Conservation (phyloP, 495 filamentous ascomycete species). For the Pyrenula aspistea region DNA sequence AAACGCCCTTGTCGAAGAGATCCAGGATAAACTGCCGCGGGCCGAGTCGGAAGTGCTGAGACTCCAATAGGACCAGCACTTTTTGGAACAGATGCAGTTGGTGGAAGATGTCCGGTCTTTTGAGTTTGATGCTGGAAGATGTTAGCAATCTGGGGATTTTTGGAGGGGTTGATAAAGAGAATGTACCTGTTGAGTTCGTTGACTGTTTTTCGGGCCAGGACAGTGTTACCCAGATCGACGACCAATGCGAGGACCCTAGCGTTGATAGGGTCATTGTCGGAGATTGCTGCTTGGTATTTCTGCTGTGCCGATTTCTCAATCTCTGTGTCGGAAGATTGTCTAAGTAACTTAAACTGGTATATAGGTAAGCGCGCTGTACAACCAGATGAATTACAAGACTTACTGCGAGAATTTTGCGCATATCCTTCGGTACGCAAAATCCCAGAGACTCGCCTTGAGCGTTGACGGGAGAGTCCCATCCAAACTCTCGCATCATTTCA, state of each 20-base stretch:
- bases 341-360: conserved; percentile 6
- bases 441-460: conserved; percentile 72
- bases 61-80: conserved; percentile 75
- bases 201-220: conserved; percentile 66
- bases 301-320: conserved; percentile 20
- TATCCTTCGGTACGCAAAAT: conserved; percentile 70
- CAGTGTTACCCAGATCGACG: conserved; percentile 79
- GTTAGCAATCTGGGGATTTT: not conserved
- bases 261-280: conserved; percentile 54
- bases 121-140: conserved; percentile 46
- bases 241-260: conserved; percentile 66
- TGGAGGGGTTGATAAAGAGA: not conserved
- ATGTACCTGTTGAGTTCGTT: conserved; percentile 52
- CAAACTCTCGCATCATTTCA: conserved; percentile 71
- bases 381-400: conserved; percentile 18
- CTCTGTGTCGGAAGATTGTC: conserved; percentile 26
- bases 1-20: conserved; percentile 80
- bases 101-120: conserved; percentile 57
- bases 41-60: conserved; percentile 74
- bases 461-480: conserved; percentile 88
- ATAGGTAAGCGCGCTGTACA: not conserved
- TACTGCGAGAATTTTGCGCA: conserved; percentile 66
- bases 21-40: conserved; percentile 83
- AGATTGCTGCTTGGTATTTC: conserved; percentile 32
- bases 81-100: conserved; percentile 69